Evolutionary conservation across 2,329 filamentous ascomycete species (phyloP).

Genomic region (Zymoseptoria crescenta): DNA sequence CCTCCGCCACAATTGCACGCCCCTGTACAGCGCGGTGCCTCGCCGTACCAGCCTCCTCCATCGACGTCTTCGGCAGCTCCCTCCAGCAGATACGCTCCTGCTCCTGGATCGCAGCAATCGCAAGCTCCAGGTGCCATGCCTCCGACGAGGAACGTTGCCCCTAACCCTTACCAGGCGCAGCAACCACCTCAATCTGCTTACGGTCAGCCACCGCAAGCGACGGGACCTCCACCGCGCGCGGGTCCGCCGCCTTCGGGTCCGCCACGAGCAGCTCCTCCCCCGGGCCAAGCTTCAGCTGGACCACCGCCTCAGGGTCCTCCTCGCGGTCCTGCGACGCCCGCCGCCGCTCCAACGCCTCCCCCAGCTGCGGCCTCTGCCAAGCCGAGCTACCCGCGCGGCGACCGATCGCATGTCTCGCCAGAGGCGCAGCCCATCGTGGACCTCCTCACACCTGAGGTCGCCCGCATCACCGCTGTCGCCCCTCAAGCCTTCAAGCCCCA

Average conservation of each 20-base stretch:
- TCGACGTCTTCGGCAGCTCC: constrained; percentile 52
- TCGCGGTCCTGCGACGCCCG: constrained; percentile 26
- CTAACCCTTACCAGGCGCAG: constrained; percentile 36
- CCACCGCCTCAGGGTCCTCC: constrained; percentile 38
- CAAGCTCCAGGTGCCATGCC: constrained; percentile 29
- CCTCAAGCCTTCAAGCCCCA: constrained; percentile 80
- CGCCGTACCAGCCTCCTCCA: constrained; percentile 79
- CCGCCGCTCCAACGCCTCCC: constrained; percentile 26
- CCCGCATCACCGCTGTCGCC: constrained; percentile 76
- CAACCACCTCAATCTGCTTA: constrained; percentile 27
- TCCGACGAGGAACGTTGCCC: constrained; percentile 38
- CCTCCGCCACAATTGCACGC: constrained; percentile 46
- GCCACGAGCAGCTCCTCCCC: constrained; percentile 41
- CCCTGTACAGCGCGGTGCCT: constrained; percentile 64
- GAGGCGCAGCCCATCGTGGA: constrained; percentile 72
- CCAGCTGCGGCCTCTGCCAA: constrained; percentile 11
- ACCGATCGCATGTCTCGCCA: constrained; percentile 79
- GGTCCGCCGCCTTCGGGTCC: constrained; percentile 27
- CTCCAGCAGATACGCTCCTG: constrained; percentile 65
- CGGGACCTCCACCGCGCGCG: constrained; percentile 28
- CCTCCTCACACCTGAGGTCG: constrained; percentile 74
- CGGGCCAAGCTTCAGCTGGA: constrained; percentile 18
- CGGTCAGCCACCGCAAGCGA: constrained; percentile 38
- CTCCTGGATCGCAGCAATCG: constrained; percentile 50
- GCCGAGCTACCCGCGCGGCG: constrained; percentile 51